These are phyloP conservation scores for Hypericum perforatum DNA, from an alignment of 345 rosid genomes.

Conservation along the genomic window DNA sequence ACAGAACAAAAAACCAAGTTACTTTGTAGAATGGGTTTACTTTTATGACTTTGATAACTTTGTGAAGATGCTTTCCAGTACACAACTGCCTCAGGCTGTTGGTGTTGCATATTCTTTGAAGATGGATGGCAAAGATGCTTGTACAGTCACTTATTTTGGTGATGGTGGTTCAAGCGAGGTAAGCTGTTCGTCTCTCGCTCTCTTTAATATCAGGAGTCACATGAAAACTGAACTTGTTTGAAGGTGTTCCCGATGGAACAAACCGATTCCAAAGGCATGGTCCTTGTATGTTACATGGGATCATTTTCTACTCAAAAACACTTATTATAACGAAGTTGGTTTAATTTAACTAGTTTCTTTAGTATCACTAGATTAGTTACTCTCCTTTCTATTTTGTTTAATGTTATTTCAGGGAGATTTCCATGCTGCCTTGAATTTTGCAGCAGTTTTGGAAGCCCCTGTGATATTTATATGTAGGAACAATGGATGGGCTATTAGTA, in stretches of 20 bases:
- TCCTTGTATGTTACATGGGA: too few relatives aligned
- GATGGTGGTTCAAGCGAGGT: slow-evolving; percentile 90
- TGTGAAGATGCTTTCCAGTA: slow-evolving; percentile 23
- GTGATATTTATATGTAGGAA: slow-evolving; percentile 76
- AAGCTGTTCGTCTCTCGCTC: neutral
- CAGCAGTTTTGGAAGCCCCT: slow-evolving; percentile 71
- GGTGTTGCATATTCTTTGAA: slow-evolving; percentile 85
- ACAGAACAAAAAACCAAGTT: neutral
- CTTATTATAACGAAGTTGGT: too few relatives aligned
- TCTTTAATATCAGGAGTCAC: neutral
- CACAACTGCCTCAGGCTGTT: slow-evolving; percentile 81
- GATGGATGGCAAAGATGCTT: slow-evolving; percentile 68
- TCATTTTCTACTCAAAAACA: too few relatives aligned
- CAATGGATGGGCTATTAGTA: slow-evolving; percentile 93
- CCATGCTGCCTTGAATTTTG: slow-evolving; percentile 69
- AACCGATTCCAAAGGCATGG: too few relatives aligned
- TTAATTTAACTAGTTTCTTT: neutral
- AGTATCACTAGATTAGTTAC: neutral
- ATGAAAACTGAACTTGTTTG: neutral
- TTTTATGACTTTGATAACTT: neutral
- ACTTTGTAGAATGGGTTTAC: neutral
- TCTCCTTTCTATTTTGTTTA: slow-evolving; percentile 10
- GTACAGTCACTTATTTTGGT: slow-evolving; percentile 62
- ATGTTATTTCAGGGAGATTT: slow-evolving; percentile 56
- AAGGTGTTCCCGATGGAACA: too few relatives aligned